A percentile compares a stretch with the other conserved stretches of the same genome.
phyloP scores from a whole-genome alignment of 179 eudicot genomes.

The Silene noctiflora region DNA sequence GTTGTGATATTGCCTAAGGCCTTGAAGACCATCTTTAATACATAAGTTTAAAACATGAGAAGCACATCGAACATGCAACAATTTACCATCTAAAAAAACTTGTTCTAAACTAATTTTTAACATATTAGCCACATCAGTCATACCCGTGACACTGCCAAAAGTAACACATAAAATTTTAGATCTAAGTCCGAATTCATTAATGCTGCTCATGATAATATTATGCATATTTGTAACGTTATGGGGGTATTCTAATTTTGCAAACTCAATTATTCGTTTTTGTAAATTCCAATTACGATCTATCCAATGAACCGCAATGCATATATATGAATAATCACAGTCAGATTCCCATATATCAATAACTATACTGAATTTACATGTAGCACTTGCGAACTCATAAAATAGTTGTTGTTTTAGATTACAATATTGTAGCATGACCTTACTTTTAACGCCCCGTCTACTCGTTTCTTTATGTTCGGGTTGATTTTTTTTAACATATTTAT shows the following conservation, averaged over 20 bases:
- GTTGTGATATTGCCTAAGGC: neutral
- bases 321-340: neutral
- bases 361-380: neutral
- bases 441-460: neutral
- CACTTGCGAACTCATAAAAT: neutral
- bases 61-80: neutral
- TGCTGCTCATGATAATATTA: too few species aligned
- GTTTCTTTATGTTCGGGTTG: constrained; percentile 1
- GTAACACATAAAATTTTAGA: too few species aligned
- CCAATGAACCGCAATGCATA: neutral
- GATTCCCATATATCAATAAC: neutral
- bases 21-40: neutral
- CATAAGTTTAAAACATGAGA: neutral
- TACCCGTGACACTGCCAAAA: neutral
- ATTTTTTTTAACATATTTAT: neutral
- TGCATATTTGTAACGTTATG: too few species aligned
- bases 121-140: neutral
- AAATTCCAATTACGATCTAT: too few species aligned
- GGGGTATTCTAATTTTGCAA: too few species aligned
- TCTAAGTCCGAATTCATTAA: too few species aligned
- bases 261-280: too few species aligned
- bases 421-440: neutral
- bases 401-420: neutral
- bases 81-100: neutral
- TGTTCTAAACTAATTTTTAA: neutral